phyloP scores from a whole-genome alignment of 208 protist species.

The Acanthamoeba culbertsoni region DNA sequence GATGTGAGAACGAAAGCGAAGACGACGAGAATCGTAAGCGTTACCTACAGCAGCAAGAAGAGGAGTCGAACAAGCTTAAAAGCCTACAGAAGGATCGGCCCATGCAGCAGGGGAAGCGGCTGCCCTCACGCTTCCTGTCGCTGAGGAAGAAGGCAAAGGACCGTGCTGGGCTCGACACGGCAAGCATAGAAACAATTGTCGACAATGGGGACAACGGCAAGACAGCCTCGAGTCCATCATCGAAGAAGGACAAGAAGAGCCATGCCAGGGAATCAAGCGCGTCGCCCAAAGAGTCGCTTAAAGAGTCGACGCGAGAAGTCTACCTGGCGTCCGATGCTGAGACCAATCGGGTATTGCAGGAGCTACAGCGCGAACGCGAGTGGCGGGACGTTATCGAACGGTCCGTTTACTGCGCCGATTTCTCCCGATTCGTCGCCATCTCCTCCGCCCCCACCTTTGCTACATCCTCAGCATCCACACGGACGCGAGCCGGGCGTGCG shows the following conservation, averaged over 20 bases:
- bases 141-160: background rate
- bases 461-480: background rate
- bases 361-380: background rate
- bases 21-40: background rate
- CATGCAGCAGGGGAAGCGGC: background rate
- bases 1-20: background rate
- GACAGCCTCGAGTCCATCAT: background rate
- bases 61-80: background rate
- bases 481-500: background rate
- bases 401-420: background rate
- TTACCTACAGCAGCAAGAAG: background rate
- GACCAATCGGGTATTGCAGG: background rate
- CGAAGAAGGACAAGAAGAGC: background rate
- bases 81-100: conserved; percentile 24
- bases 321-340: background rate
- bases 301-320: background rate
- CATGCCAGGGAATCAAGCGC: background rate
- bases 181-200: background rate
- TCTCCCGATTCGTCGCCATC: background rate
- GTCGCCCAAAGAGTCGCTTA: background rate
- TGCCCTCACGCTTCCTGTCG: background rate
- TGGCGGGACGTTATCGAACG: background rate
- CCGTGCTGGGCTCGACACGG: background rate
- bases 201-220: background rate
- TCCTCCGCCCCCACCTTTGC: background rate